These are phyloP conservation scores for Geranomyces variabilis DNA, from an alignment of 192 early-diverging fungal species.

Conservation along the genomic window DNA sequence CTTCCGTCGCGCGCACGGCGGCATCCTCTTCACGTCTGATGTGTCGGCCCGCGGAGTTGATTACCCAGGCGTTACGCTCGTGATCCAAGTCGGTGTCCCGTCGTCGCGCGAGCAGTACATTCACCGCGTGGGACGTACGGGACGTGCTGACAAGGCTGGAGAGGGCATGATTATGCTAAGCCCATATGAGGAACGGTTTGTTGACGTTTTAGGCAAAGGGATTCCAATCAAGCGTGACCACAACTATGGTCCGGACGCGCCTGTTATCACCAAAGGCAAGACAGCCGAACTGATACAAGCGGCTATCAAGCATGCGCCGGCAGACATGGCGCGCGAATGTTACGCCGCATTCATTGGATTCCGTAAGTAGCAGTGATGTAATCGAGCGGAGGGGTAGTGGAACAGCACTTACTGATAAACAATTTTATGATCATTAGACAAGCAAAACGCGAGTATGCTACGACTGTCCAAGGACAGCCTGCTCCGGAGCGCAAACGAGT, in stretches of 20 bases:
- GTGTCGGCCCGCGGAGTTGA: slow-evolving; percentile 98
- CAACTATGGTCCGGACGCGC: background rate
- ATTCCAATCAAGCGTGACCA: slow-evolving; percentile 32
- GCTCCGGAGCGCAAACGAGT: slow-evolving; percentile 31
- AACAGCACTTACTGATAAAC: no score
- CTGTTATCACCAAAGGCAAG: slow-evolving; percentile 14
- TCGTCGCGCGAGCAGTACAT: slow-evolving; percentile 86
- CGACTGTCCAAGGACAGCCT: slow-evolving; percentile 23
- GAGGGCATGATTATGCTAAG: slow-evolving; percentile 81
- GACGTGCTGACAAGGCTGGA: slow-evolving; percentile 90
- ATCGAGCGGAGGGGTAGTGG: no score
- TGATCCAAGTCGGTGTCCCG: slow-evolving; percentile 88
- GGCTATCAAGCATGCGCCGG: slow-evolving; percentile 40
- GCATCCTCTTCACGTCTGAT: slow-evolving; percentile 90
- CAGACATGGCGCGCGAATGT: slow-evolving; percentile 55
- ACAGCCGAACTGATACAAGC: slow-evolving; percentile 34
- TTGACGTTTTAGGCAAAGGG: slow-evolving; percentile 41
- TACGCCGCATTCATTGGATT: slow-evolving; percentile 64
- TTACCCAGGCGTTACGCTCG: slow-evolving; percentile 89
- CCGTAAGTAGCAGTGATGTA: slow-evolving; percentile 11
- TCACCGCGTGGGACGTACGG: slow-evolving; percentile 95
- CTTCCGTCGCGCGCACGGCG: slow-evolving; percentile 68
- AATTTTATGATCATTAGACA: slow-evolving; percentile 12
- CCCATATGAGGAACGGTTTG: slow-evolving; percentile 78
- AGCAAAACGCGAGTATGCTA: slow-evolving; percentile 12